Percentiles rank a stretch among this genome's conserved stretches.
These are phyloP conservation scores for Iris macrosiphon DNA, from an alignment of 106 monocot genomes.

Conservation along the genomic window DNA sequence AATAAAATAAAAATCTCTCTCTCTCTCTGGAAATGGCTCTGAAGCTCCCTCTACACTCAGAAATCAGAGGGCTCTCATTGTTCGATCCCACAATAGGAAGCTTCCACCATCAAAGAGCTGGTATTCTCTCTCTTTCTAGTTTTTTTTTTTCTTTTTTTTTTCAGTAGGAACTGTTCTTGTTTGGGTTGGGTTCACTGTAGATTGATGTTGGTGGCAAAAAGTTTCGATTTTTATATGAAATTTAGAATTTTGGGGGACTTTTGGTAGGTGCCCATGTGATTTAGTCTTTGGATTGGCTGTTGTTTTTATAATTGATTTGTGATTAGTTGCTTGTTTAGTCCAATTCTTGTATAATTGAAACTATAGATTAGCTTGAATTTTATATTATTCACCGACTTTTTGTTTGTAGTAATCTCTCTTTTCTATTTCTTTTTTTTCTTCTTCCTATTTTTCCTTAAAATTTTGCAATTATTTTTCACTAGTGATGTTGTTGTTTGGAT, in stretches of 20 bases:
- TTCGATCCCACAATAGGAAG: conserved; percentile 19
- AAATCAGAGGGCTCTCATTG: conserved; percentile 14
- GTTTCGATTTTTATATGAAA: not conserved
- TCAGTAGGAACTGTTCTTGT: not conserved
- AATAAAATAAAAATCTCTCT: not conserved
- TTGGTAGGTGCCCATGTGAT: not conserved
- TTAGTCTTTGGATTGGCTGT: not conserved
- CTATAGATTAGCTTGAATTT: too few relatives aligned
- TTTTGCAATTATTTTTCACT: too few relatives aligned
- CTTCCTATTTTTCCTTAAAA: too few relatives aligned
- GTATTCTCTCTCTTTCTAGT: conserved; percentile 3
- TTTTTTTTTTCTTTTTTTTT: not conserved
- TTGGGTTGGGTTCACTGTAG: not conserved
- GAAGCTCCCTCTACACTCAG: conserved; percentile 13
- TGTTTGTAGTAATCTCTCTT: not conserved
- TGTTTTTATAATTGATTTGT: not conserved
- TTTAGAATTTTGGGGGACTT: not conserved
- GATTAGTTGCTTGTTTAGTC: too few relatives aligned
- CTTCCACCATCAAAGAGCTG: conserved; percentile 9
- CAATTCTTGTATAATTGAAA: too few relatives aligned
- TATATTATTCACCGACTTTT: too few relatives aligned
- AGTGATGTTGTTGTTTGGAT: too few relatives aligned
- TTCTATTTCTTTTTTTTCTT: not conserved
- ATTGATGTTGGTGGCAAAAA: too few relatives aligned
- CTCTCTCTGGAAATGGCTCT: conserved; percentile 1